A percentile compares a stretch with the other conserved stretches of the same genome.
These are phyloP conservation scores for Arachis stenosperma DNA, from an alignment of 306 rosid genomes.

Conservation along the genomic window DNA sequence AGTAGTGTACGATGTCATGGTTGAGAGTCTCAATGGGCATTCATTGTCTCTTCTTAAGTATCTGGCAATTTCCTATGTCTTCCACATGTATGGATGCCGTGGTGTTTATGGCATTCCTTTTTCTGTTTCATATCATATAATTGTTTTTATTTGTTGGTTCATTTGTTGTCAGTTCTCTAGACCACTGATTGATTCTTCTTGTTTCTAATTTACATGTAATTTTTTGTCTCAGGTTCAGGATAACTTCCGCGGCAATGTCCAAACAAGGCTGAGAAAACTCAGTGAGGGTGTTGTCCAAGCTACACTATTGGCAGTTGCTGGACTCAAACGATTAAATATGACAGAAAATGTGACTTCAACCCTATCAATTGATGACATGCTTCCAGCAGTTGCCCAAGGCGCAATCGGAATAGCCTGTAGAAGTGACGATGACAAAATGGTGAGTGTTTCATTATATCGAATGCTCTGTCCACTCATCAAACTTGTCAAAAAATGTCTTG, in stretches of 20 bases:
- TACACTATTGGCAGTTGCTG: slow-evolving; percentile 91
- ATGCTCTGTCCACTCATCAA: slow-evolving; percentile 5
- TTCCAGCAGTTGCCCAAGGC: slow-evolving; percentile 63
- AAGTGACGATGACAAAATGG: slow-evolving; percentile 69
- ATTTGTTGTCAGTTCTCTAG: slow-evolving; percentile 16
- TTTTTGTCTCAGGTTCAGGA: slow-evolving; percentile 72
- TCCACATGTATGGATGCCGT: neutral
- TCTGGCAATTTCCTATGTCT: neutral
- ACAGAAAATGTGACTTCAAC: slow-evolving; percentile 51
- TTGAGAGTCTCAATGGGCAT: neutral
- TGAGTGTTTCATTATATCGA: slow-evolving; percentile 35
- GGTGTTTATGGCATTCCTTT: neutral
- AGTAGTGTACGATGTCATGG: neutral
- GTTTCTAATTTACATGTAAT: slow-evolving; percentile 4
- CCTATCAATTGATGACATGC: slow-evolving; percentile 56
- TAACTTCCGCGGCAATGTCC: slow-evolving; percentile 94
- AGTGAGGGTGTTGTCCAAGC: slow-evolving; percentile 90
- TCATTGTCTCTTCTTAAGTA: no score
- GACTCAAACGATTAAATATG: slow-evolving; percentile 78
- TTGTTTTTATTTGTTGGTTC: neutral
- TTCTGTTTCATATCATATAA: neutral
- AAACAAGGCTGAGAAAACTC: slow-evolving; percentile 81
- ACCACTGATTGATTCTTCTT: slow-evolving; percentile 18
- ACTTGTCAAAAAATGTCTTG: neutral
- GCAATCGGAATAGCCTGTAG: slow-evolving; percentile 60